Conservation (phyloP, 2,329 filamentous ascomycete species). For the Aspergillus sp. region DNA sequence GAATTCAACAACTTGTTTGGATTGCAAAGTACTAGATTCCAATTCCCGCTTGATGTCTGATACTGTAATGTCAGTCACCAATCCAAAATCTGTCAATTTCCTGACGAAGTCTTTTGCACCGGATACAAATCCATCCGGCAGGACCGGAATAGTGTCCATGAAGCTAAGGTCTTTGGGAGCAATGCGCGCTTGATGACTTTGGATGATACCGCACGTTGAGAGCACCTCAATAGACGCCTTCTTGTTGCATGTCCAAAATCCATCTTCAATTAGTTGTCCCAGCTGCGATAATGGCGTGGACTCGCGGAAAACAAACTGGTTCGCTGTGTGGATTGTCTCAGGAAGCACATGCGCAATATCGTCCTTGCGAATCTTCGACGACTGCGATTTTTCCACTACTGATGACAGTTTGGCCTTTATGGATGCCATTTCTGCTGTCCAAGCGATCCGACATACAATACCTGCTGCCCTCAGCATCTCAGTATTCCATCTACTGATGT, state of each 20-base stretch:
- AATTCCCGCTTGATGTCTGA: slow-evolving; percentile 79
- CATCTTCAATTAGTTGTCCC: slow-evolving; percentile 82
- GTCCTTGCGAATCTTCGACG: slow-evolving; percentile 53
- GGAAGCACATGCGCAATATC: slow-evolving; percentile 64
- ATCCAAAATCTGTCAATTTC: slow-evolving; percentile 73
- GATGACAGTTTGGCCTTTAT: slow-evolving; percentile 56
- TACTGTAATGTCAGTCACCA: slow-evolving; percentile 82
- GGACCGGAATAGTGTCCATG: slow-evolving; percentile 77
- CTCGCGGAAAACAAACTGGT: slow-evolving; percentile 80
- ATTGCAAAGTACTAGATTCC: slow-evolving; percentile 70
- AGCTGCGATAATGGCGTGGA: slow-evolving; percentile 83
- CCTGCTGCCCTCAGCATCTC: slow-evolving; percentile 88
- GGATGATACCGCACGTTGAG: slow-evolving; percentile 78
- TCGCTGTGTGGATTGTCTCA: slow-evolving; percentile 73
- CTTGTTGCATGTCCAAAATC: slow-evolving; percentile 89
- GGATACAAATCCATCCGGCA: slow-evolving; percentile 68
- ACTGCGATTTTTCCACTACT: slow-evolving; percentile 21
- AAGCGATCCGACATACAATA: slow-evolving; percentile 82
- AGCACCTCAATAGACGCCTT: slow-evolving; percentile 78
- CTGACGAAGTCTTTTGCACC: slow-evolving; percentile 65
- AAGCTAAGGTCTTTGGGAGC: slow-evolving; percentile 66
- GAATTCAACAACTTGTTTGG: slow-evolving; percentile 72
- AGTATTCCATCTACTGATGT: slow-evolving; percentile 90
- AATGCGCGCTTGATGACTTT: slow-evolving; percentile 76
- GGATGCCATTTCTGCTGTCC: slow-evolving; percentile 76